Base-by-base conservation (phyloP, 2,329 filamentous ascomycete genomes). In the Aspergillus glaucus region DNA sequence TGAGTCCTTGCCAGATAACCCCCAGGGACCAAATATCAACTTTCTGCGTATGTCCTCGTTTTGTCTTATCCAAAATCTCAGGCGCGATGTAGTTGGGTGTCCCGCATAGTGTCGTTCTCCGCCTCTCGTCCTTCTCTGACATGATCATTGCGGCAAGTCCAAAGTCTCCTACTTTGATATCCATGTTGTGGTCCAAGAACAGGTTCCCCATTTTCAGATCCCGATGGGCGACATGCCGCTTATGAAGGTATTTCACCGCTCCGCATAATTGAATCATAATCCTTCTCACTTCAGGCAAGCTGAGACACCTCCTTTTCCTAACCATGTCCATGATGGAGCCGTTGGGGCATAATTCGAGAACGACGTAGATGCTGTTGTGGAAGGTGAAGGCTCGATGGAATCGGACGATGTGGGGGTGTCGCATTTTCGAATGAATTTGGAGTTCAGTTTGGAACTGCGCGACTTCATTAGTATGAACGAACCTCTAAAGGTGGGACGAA, bases 51-150 rank as follows among this genome's bases (percentile, higher is more conserved):
- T 98, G 93, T 0, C 93, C 93, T 61, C 92, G 89, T 64, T 88
- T 93, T 30, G 87, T 88, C 75, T 93, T 95, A 63, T 95, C 88
- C 45, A 98, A 73, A 53, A 98, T 95, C 64, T 98, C 93, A 0
- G 93, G 93, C 0, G 93, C 93, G 59, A 98, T 95, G 67, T 98
- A 98, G 69, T 98, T 98, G 1, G 93, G 93, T 4, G 93, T 98
- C 50, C 93, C 93, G 60, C 93, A 98, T 51, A 98, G 82, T 6
- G 93, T 98, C 22, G 89, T 96, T 61, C 94, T 81, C 55, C 93
- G 83, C 58, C 78, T 73, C 81, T 89, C 68, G 84, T 98, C 93
- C 66, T 86, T 90, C 63, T 92, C 89, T 8, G 91, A 94, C 41
- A 97, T 84, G 49, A 97, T 77, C 59, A 98, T 77, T 24, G 94